Evolutionary conservation across 2,329 filamentous ascomycete genomes (phyloP), one percentile per base, ranked within the genome.

Genomic region (Microascus cirrosus): DNA sequence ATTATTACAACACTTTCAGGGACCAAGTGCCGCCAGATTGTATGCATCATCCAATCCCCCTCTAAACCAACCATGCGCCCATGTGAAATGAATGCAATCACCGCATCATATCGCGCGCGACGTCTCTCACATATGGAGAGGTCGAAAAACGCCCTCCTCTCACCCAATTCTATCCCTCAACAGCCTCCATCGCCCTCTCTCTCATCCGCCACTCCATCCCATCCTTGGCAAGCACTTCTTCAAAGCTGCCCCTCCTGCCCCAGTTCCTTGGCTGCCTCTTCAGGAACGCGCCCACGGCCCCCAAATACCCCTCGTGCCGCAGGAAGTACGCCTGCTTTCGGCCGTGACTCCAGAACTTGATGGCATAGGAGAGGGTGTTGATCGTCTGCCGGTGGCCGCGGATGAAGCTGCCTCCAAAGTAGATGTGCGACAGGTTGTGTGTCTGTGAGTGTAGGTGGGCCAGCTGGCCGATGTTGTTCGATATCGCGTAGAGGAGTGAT

Each of bases 391-490:
- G 85, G 71, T 99, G 94, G 48, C 94, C 94, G 50, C 94, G 86
- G 68, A 99, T 97, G 69, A 97, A 99, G 7, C 89, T 94, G 25
- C 94, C 94, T 24, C 94, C 94, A 71, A 99, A 99, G 75, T 99
- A 99, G 61, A 99, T 97, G 67, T 93, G 85, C 62, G 89, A 87
- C 28, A 97, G 78, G 53, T 87, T 83, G 73, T 99, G 93, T 68
- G 96, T 94, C 70, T 96, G 92, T 6, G 90, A 94, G 69, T 97
- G 94, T n/a, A 99, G 78, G 70, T 94, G 96, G 51, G 94, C 91
- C 65, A 99, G 95, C 74, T 99, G 94, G 18, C 94, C 94, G 62
- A 97, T 96, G 73, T 97, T 97, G 76, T 97, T 97, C 70, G 88
- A 93, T 64, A 97, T 90, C 25, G 94, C 94, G 72, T 96, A 99